Percentiles rank a stretch among this genome's conserved stretches.
These are phyloP conservation scores for Boletus rubroflammeus DNA, from an alignment of 768 basidiomycete genomes.

Conservation along the genomic window DNA sequence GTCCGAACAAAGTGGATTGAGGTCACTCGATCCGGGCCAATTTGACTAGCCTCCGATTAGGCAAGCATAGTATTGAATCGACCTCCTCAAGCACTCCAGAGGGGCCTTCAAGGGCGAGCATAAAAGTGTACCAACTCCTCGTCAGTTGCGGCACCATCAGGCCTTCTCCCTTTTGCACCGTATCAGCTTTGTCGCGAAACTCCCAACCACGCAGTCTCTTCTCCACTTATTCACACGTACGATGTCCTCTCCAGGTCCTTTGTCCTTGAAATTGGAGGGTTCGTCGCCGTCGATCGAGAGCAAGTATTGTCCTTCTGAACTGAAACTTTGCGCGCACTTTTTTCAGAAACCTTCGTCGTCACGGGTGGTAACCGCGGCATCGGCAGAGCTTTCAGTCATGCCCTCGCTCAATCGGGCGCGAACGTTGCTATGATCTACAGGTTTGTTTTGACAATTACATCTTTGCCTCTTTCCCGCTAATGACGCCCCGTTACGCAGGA, in stretches of 20 bases:
- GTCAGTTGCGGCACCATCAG: neutral
- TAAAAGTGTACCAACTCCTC: conserved; percentile 4
- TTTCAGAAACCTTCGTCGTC: conserved; percentile 48
- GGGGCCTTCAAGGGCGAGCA: conserved; percentile 10
- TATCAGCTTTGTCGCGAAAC: neutral
- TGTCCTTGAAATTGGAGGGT: conserved; percentile 30
- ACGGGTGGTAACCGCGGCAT: conserved; percentile 65
- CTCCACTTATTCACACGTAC: neutral
- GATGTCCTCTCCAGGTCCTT: conserved; percentile 12
- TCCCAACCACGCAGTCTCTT: conserved; percentile 2
- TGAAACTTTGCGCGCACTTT: neutral
- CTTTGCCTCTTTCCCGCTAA: neutral
- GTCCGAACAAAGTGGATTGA: neutral
- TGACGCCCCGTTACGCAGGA: conserved; percentile 28
- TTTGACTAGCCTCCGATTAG: neutral
- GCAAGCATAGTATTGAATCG: conserved; percentile 5
- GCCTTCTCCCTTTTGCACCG: neutral
- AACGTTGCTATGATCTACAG: conserved; percentile 63
- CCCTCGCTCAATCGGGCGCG: conserved; percentile 51
- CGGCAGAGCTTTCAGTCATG: conserved; percentile 50
- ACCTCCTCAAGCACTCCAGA: conserved; percentile 3
- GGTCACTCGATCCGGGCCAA: conserved; percentile 15
- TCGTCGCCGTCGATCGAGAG: neutral
- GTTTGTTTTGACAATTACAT: conserved; percentile 19
- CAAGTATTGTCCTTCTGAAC: neutral